Percentiles rank a stretch among this genome's conserved stretches.
These are phyloP conservation scores for Lojkania enalia DNA, from an alignment of 2,329 filamentous ascomycete genomes.

Conservation along the genomic window DNA sequence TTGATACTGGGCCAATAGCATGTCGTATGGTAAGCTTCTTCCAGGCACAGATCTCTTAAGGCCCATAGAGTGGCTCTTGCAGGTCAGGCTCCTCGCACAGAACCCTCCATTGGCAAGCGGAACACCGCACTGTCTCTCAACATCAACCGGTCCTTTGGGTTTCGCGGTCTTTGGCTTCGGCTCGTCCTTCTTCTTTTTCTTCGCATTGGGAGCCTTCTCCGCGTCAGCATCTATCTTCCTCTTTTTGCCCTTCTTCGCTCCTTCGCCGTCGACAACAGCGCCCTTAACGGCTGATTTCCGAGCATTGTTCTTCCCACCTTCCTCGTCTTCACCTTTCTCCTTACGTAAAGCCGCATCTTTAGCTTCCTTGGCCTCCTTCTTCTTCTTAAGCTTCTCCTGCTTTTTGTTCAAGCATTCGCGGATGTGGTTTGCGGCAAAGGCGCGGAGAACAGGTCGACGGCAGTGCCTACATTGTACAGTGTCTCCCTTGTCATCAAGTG, in stretches of 20 bases:
- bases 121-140: constrained; percentile 92
- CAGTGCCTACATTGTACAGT: constrained; percentile 88
- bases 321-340: constrained; percentile 50
- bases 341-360: constrained; percentile 55
- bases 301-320: constrained; percentile 45
- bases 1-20: constrained; percentile 69
- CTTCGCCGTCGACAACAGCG: constrained; percentile 40
- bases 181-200: constrained; percentile 95
- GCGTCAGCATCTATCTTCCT: constrained; percentile 59
- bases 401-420: constrained; percentile 82
- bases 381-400: constrained; percentile 64
- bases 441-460: constrained; percentile 81
- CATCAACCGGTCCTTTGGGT: constrained; percentile 89
- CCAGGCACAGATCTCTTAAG: constrained; percentile 88
- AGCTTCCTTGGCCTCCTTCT: constrained; percentile 65
- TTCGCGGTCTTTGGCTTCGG: constrained; percentile 82
- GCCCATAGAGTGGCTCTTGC: constrained; percentile 95
- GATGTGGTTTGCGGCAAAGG: constrained; percentile 77
- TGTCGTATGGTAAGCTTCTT: constrained; percentile 86
- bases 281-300: constrained; percentile 48
- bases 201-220: constrained; percentile 77
- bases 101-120: constrained; percentile 80
- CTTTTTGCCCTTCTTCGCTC: constrained; percentile 51
- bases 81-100: constrained; percentile 86
- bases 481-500: constrained; percentile 78